Percentiles rank a stretch among this genome's conserved stretches.
Conservation (phyloP, 2,329 filamentous ascomycete species). For the Elsinoe necatrix region DNA sequence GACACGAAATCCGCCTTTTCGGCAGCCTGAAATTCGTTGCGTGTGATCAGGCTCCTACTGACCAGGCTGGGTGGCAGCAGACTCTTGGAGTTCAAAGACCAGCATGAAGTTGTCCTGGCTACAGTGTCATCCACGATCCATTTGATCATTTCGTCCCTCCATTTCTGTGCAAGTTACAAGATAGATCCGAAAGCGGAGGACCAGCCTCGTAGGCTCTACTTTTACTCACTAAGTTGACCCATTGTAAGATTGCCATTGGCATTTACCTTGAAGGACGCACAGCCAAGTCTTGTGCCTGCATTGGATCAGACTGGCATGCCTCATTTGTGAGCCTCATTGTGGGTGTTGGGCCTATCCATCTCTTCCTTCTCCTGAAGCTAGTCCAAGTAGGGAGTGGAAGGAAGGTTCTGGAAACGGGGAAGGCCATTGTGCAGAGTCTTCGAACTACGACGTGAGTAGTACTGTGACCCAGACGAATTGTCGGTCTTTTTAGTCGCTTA, state of each 20-base stretch:
- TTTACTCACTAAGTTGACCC: background rate
- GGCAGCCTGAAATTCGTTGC: no score
- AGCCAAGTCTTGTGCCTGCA: background rate
- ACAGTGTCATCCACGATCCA: no score
- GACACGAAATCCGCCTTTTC: no score
- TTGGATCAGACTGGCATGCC: background rate
- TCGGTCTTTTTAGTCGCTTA: background rate
- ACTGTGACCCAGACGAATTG: background rate
- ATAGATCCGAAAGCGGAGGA: no score
- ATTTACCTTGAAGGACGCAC: background rate
- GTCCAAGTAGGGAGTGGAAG: background rate
- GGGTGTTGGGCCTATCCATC: background rate
- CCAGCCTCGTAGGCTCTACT: no score
- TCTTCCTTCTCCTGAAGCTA: background rate
- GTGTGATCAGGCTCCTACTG: no score
- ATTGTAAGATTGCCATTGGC: background rate
- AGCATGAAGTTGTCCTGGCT: no score
- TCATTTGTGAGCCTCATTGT: background rate
- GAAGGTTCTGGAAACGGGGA: background rate
- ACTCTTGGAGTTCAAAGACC: no score
- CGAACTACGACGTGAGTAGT: slow-evolving; percentile 4
- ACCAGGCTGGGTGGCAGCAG: no score
- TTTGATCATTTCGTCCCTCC: no score
- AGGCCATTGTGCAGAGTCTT: background rate
- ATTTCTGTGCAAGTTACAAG: no score